Percentiles rank a stretch among this genome's conserved stretches.
Conservation (phyloP, 2,329 filamentous ascomycete genomes). For the Botrytis cinerea region DNA sequence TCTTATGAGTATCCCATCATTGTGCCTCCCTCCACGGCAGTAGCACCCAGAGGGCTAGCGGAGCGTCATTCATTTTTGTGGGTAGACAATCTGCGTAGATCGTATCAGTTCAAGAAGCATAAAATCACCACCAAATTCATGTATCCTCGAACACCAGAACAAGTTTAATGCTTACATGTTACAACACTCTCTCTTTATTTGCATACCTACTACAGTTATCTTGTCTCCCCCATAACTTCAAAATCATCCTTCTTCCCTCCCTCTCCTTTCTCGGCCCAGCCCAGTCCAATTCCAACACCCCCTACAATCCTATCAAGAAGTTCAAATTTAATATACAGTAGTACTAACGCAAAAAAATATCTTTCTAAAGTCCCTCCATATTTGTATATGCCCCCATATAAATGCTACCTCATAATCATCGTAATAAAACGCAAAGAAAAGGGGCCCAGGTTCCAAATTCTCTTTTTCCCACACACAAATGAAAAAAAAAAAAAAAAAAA, state of each 20-base stretch:
- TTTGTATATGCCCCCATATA: constrained; percentile 21
- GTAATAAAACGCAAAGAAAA: constrained; percentile 23
- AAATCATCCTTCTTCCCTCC: neutral
- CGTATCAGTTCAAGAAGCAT: neutral
- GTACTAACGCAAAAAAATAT: constrained; percentile 18
- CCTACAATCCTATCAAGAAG: constrained; percentile 14
- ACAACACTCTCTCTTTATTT: neutral
- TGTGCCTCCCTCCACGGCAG: neutral
- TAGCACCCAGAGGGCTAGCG: neutral
- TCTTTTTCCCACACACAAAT: constrained; percentile 18
- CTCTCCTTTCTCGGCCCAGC: neutral
- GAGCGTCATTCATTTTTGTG: neutral
- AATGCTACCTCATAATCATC: constrained; percentile 24
- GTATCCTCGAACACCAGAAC: neutral
- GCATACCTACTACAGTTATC: neutral
- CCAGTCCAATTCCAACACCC: neutral
- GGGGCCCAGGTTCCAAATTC: constrained; percentile 15
- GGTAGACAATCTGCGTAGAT: neutral
- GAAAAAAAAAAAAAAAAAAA: constrained; percentile 6
- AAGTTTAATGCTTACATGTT: neutral
- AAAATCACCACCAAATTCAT: neutral
- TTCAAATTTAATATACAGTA: constrained; percentile 21
- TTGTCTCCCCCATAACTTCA: neutral
- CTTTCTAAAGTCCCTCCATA: constrained; percentile 21
- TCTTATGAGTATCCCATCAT: neutral